Conservation (phyloP, 352 stramenopile genomes). For the Phytophthora boehmeriae region DNA sequence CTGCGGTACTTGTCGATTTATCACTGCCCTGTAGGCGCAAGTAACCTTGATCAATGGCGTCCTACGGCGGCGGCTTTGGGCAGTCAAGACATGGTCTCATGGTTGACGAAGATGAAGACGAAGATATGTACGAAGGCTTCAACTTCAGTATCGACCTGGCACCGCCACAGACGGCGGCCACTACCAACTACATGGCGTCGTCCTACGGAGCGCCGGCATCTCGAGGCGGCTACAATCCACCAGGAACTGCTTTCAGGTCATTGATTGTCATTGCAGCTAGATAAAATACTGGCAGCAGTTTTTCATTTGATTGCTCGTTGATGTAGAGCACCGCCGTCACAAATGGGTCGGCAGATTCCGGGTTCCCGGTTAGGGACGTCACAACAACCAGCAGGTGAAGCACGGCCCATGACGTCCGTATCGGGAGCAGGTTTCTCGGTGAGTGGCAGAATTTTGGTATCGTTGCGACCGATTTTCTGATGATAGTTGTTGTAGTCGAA, state of each 20-base stretch:
- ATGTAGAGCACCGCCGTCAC: slow-evolving; percentile 64
- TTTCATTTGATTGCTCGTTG: neutral
- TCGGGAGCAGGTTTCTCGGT: slow-evolving; percentile 92
- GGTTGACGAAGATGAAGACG: slow-evolving; percentile 80
- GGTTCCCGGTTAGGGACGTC: slow-evolving; percentile 71
- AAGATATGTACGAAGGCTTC: slow-evolving; percentile 92
- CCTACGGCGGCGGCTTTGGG: slow-evolving; percentile 57
- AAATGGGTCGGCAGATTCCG: slow-evolving; percentile 75
- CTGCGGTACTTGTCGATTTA: slow-evolving; percentile 13
- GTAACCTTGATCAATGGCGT: slow-evolving; percentile 23
- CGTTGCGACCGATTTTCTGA: neutral
- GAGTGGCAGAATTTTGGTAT: slow-evolving; percentile 8
- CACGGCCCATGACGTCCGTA: slow-evolving; percentile 93
- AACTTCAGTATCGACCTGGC: slow-evolving; percentile 89
- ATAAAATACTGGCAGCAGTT: slow-evolving; percentile 2
- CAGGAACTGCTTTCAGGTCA: slow-evolving; percentile 76
- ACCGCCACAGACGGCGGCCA: slow-evolving; percentile 70
- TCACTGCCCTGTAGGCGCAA: neutral
- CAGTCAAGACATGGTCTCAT: slow-evolving; percentile 66
- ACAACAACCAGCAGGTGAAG: slow-evolving; percentile 60
- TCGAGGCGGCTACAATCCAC: slow-evolving; percentile 67
- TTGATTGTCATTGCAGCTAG: neutral
- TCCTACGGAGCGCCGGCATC: slow-evolving; percentile 63
- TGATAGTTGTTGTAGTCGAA: slow-evolving; percentile 59
- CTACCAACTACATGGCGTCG: slow-evolving; percentile 57